phyloP scores from a whole-genome alignment of 805 yeast genomes.

The Saccharomycopsis sp. region DNA sequence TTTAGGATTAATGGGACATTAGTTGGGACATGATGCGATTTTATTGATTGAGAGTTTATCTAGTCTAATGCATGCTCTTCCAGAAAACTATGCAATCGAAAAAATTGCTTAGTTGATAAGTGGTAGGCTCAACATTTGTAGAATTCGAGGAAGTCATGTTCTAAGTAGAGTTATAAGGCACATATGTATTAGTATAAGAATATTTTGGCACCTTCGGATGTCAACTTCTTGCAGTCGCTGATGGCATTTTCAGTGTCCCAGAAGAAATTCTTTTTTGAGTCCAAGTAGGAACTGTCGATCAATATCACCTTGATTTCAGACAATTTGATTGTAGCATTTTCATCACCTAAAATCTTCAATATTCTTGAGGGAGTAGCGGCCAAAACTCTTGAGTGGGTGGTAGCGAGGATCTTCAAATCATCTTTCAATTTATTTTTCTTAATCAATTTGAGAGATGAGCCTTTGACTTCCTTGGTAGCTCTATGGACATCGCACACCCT shows the following conservation, averaged over 20 bases:
- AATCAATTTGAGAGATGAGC: conserved; percentile 60
- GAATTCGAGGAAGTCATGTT: too few relatives aligned
- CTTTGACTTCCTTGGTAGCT: conserved; percentile 43
- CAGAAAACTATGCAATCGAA: too few relatives aligned
- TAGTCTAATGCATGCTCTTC: too few relatives aligned
- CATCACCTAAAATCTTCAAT: conserved; percentile 39
- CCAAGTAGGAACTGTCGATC: conserved; percentile 56
- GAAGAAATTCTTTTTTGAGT: conserved; percentile 50
- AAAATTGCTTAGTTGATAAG: too few relatives aligned
- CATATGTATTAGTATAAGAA: conserved; percentile 48
- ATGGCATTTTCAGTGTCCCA: conserved; percentile 50
- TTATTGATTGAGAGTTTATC: too few relatives aligned
- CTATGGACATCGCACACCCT: conserved; percentile 84
- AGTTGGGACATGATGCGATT: too few relatives aligned
- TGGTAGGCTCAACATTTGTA: too few relatives aligned
- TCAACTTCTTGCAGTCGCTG: conserved; percentile 34
- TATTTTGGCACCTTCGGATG: conserved; percentile 40
- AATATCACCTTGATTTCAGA: conserved; percentile 44
- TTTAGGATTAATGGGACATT: not conserved
- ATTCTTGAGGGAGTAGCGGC: conserved; percentile 62
- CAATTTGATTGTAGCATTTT: conserved; percentile 34
- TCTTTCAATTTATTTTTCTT: conserved; percentile 65
- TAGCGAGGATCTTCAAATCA: conserved; percentile 37
- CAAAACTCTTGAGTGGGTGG: conserved; percentile 43
- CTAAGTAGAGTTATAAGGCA: too few relatives aligned